phyloP scores from a whole-genome alignment of 2,329 filamentous ascomycete species.

The Colletotrichum spaethianum region DNA sequence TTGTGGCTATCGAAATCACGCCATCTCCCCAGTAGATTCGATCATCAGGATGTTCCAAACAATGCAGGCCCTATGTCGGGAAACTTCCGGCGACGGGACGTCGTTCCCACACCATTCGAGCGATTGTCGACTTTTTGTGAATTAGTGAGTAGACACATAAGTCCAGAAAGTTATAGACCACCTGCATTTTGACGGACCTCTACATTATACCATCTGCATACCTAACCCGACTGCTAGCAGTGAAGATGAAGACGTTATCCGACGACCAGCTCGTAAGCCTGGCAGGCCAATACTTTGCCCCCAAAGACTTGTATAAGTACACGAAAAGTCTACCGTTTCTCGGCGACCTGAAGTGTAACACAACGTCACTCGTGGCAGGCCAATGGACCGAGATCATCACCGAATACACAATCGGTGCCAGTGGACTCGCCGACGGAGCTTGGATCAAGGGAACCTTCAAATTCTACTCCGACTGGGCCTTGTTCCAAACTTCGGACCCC shows the following conservation, averaged over 20 bases:
- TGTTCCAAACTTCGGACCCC: constrained; percentile 52
- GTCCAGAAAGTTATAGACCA: background rate
- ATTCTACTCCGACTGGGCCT: constrained; percentile 55
- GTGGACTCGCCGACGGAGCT: constrained; percentile 51
- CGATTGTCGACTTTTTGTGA: background rate
- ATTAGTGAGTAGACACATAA: background rate
- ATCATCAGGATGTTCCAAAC: background rate
- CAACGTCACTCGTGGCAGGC: constrained; percentile 44
- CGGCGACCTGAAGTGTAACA: constrained; percentile 46
- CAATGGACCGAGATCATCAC: constrained; percentile 49
- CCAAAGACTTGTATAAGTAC: constrained; percentile 47
- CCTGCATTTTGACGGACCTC: background rate
- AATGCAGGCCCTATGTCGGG: background rate
- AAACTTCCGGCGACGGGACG: background rate
- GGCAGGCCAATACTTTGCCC: constrained; percentile 48
- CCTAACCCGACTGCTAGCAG: background rate
- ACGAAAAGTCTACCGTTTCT: constrained; percentile 50
- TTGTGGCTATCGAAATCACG: background rate
- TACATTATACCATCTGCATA: background rate
- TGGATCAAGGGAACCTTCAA: constrained; percentile 57
- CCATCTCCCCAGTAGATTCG: background rate
- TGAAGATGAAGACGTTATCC: constrained; percentile 45
- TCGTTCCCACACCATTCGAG: background rate
- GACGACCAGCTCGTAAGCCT: constrained; percentile 43
- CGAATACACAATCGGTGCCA: constrained; percentile 49